Base-by-base conservation (phyloP, 257 asterid genomes). In the Ligustrum vulgare region DNA sequence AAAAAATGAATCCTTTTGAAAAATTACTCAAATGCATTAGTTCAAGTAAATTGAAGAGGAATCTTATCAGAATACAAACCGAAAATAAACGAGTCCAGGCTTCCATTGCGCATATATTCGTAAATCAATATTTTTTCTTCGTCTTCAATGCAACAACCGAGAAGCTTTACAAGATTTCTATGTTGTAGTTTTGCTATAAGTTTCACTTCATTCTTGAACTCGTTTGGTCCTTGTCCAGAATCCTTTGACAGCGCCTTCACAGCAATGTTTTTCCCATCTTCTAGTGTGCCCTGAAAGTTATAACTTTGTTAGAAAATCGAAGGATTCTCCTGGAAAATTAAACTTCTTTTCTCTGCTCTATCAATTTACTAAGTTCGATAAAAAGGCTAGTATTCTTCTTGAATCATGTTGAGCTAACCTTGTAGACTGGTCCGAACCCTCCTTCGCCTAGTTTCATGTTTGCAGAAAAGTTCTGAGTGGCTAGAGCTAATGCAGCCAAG, bases 131-230 rank as follows among this genome's bases (percentile, higher is more conserved):
- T 79, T 34, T 77, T 84, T 70, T 84, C 86, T 2, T 82, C 84
- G n/a, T 75, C 81, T 33, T 84, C 81, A 66, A 84, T 82, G 74
- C 84, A 84, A 33, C 86, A 79, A 41, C 84, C 84, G 0, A 82
- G 73, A 79, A 84, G 88, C 82, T 66, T 77, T 79, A 84, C 88
- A n/a, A 84, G 88, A 75, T 84, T 84, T 74, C 86, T 72, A 71
- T 84, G 88, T 74, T 82, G 88, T 72, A 84, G 88, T 71, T 82
- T 84, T 13, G 84, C 83, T 1, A 84, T 84, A 71, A 82, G 78
- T 70, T 77, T 74, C 11, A 84, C 79, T 82, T 84, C 86, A 39
- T 77, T 84, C 63, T 74, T 84, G 80, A 82, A 85, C 76, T 85
- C 89, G 12, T 82, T 58, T 7, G 71, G 22, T 58, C 89, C 89